A percentile compares a stretch with the other conserved stretches of the same genome.
These are phyloP conservation scores for Solanum bukasovii DNA, from an alignment of 257 asterid genomes.

Conservation along the genomic window DNA sequence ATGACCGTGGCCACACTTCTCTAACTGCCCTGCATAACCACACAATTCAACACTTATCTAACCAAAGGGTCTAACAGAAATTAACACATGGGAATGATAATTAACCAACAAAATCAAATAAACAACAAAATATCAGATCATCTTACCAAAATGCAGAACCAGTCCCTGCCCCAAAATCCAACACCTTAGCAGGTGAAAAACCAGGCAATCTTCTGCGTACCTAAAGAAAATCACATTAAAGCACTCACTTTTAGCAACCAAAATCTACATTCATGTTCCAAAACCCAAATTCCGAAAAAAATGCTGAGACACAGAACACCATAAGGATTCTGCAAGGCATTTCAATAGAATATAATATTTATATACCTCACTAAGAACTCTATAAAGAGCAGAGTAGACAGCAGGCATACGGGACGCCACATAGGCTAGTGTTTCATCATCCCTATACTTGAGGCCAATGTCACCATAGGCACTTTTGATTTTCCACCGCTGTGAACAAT, in stretches of 20 bases:
- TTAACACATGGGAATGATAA: not conserved
- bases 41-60: not conserved
- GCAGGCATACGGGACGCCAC: constrained; percentile 98
- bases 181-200: constrained; percentile 69
- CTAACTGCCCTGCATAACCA: constrained; percentile 60
- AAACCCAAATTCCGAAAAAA: not conserved
- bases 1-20: constrained; percentile 90
- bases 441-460: constrained; percentile 64
- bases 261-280: not conserved
- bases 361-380: constrained; percentile 82
- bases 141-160: constrained; percentile 96
- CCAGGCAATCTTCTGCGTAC: constrained; percentile 78
- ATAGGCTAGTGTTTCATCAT: constrained; percentile 77
- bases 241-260: not conserved
- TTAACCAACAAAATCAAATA: not conserved
- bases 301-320: not conserved
- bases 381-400: constrained; percentile 70
- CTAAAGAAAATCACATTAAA: constrained; percentile 20
- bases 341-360: not conserved
- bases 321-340: not conserved
- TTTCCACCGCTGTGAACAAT: constrained; percentile 77
- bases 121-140: not conserved
- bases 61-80: not conserved
- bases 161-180: constrained; percentile 98
- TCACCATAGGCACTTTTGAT: constrained; percentile 61